Evolutionary conservation across 345 rosid species (phyloP), one percentile per base, ranked within the genome.

Genomic region (Gossypium anomalum): DNA sequence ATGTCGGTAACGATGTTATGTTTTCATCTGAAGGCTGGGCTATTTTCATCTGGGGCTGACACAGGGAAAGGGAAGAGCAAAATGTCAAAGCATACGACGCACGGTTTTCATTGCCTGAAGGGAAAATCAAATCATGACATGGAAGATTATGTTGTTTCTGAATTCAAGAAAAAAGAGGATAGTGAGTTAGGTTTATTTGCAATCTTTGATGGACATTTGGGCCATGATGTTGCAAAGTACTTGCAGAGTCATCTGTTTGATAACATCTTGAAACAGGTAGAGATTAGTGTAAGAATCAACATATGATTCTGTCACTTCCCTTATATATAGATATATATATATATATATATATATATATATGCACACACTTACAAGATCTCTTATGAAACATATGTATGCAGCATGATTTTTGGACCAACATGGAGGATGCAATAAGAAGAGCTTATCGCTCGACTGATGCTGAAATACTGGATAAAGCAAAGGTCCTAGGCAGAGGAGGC

Each of bases 141-240:
- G 64, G 64, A 60, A 14, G 64, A 60, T 27, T 60, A 60, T 60
- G 64, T 25, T 25, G 93, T 93, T 19, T 87, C 93, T 0, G 85
- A 86, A 4, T 86, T 91, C 77, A 88, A 75, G 86, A 83, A 81
- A 75, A 83, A 83, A 4, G 53, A 85, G 5, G 84, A 82, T 0
- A 78, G 80, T 9, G 95, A 93, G 74, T 70, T 93, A 75, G 98
- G 98, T 47, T 79, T 93, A 63, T 93, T 93, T 78, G 98, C 93
- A 1, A 89, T 93, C 80, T 93, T 86, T 47, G 98, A 93, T 73
- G 98, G 98, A 63, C 98, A 93, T 81, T 60, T 85, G 81, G 98
- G 98, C 7, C 92, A 91, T 69, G 94, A 84, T 78, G 95, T 60
- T 60, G 94, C 98, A 61, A 84, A 69, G 75, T 93, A 91, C 78